Percentiles rank a stretch among this genome's conserved stretches.
Evolutionary conservation across 2,329 filamentous ascomycete genomes (phyloP).

Genomic region (Fusarium decemcellulare): DNA sequence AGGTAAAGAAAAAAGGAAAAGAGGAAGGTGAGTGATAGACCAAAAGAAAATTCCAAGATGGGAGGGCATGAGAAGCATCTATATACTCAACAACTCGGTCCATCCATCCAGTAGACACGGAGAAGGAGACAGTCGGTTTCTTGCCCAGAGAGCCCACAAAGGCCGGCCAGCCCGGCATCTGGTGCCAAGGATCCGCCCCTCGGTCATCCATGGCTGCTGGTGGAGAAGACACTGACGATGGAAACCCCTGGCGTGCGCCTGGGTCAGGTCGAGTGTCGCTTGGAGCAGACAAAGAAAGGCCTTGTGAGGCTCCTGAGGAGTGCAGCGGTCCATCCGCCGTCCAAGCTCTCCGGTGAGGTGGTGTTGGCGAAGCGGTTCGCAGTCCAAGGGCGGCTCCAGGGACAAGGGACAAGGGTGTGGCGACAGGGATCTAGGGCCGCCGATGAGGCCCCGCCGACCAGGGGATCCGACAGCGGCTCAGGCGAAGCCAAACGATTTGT

Average conservation of each 20-base stretch:
- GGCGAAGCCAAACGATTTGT: constrained; percentile 35
- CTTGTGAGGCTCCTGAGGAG: constrained; percentile 27
- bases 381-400: constrained; percentile 41
- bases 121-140: constrained; percentile 16
- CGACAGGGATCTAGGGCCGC: constrained; percentile 24
- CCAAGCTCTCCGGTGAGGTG: constrained; percentile 45
- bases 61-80: constrained; percentile 44
- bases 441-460: constrained; percentile 23
- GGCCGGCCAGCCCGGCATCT: constrained; percentile 41
- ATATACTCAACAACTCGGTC: constrained; percentile 46
- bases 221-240: constrained; percentile 39
- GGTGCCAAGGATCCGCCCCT: constrained; percentile 33
- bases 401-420: constrained; percentile 23
- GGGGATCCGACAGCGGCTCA: constrained; percentile 36
- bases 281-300: constrained; percentile 19
- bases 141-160: constrained; percentile 30
- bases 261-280: constrained; percentile 28
- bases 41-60: constrained; percentile 33
- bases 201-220: constrained; percentile 29
- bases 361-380: constrained; percentile 41
- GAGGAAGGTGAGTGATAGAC: constrained; percentile 45
- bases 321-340: constrained; percentile 37
- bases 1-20: constrained; percentile 46
- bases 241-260: constrained; percentile 29
- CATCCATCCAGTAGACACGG: constrained; percentile 13